Evolutionary conservation across 768 basidiomycete genomes (phyloP), one percentile per base, ranked within the genome.

Genomic region (Crepidotus variabilis): DNA sequence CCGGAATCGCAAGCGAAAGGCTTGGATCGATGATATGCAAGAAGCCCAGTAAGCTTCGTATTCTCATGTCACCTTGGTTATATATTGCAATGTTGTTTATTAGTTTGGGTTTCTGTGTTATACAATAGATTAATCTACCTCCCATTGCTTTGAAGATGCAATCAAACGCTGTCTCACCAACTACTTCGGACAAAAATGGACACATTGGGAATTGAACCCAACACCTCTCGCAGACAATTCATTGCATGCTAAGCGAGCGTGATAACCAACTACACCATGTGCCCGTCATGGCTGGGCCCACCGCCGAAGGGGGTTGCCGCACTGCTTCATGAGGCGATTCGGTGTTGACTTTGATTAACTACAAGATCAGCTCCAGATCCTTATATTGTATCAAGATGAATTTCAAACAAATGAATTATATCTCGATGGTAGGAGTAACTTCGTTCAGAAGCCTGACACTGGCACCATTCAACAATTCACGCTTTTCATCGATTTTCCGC

Each of bases 11-110:
- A 51, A 71, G 46, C 68, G 78, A 52, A 63, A 62, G 47, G 71
- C 69, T 57, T 80, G 78, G 78, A 43, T 75, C 46, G 68, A 71
- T 39, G 23, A 49, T 20, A 60, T 28, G 46, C 22, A 59, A 47
- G 50, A 28, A 50, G 39, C 8, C 28, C 28, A 28, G 28, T 28
- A 35, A 20, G 45, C 55, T 39, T 18, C 32, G 22, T 28, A 50
- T 9, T 2, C 23, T 50, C 5, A 35, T 13, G 20, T 22, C n/a
- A 23, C 20, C 13, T 51, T 34, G 11, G 22, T 32, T 32, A 18
- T 13, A 8, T 28, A 4, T 4, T 28, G 8, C 28, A 8, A 32
- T 22, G n/a, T 24, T 51, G 32, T 18, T n/a, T 34, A 13, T 18
- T 32, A 34, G 21, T 24, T 20, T 32, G 32, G 21, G 22, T 9